phyloP scores from a whole-genome alignment of 2,329 filamentous ascomycete genomes.

The Fusarium sp. region DNA sequence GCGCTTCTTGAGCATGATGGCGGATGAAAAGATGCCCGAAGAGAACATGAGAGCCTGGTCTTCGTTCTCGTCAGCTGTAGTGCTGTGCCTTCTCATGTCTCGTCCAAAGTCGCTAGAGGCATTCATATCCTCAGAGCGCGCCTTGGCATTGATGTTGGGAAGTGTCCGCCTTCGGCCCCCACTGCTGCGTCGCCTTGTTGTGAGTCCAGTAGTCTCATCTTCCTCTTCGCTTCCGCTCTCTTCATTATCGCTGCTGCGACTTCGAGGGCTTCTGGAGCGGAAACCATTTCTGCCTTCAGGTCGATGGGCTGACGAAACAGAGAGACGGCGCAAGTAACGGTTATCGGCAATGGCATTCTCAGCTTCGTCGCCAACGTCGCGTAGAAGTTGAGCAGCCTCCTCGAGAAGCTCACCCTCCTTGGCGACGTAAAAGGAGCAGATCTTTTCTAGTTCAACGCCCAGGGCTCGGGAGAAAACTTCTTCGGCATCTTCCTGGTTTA shows the following conservation, averaged over 20 bases:
- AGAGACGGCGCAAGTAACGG: constrained; percentile 53
- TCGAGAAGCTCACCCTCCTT: constrained; percentile 91
- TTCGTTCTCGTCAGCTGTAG: constrained; percentile 80
- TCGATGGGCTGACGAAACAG: constrained; percentile 44
- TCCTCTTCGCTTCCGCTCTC: constrained; percentile 76
- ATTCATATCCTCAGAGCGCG: constrained; percentile 66
- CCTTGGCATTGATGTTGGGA: constrained; percentile 53
- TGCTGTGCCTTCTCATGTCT: constrained; percentile 70
- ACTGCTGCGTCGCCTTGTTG: constrained; percentile 61
- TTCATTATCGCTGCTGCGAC: constrained; percentile 67
- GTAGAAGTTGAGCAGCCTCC: constrained; percentile 82
- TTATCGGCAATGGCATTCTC: constrained; percentile 65
- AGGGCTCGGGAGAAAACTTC: constrained; percentile 84
- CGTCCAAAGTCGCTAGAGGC: constrained; percentile 71
- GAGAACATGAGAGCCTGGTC: constrained; percentile 78
- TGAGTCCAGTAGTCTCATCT: constrained; percentile 69
- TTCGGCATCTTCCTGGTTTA: constrained; percentile 81
- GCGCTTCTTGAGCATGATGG: constrained; percentile 92
- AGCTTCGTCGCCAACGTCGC: constrained; percentile 78
- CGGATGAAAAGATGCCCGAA: constrained; percentile 73
- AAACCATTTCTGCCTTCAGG: constrained; percentile 34
- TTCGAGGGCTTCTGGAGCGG: constrained; percentile 55
- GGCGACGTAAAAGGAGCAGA: constrained; percentile 87
- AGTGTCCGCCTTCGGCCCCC: constrained; percentile 57
- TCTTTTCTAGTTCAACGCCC: constrained; percentile 92